phyloP scores from a whole-genome alignment of 1,284 basidiomycete species.

The Rugosomyces carneus region DNA sequence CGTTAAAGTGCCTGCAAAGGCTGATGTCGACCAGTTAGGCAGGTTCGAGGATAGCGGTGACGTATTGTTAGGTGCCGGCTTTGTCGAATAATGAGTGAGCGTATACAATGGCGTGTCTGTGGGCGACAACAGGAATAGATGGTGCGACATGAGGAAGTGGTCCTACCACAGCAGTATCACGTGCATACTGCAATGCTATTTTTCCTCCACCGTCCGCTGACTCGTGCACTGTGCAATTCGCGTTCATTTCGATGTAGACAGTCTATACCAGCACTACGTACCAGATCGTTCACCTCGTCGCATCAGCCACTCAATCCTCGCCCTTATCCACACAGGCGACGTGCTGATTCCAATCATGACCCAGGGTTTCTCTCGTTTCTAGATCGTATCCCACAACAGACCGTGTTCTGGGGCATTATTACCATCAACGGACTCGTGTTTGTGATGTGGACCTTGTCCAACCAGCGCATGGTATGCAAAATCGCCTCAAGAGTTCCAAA shows the following conservation, averaged over 20 bases:
- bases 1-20: conserved; percentile 81
- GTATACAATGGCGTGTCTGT: conserved; percentile 79
- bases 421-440: conserved; percentile 35
- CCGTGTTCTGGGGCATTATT: conserved; percentile 38
- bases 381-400: conserved; percentile 31
- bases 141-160: conserved; percentile 71
- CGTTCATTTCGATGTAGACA: conserved; percentile 1
- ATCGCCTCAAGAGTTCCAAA: background rate
- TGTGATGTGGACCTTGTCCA: conserved; percentile 34
- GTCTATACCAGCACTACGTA: conserved; percentile 2
- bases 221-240: conserved; percentile 2
- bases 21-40: conserved; percentile 81
- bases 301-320: conserved; percentile 10
- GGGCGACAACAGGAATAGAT: conserved; percentile 75
- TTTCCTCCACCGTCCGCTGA: conserved; percentile 10
- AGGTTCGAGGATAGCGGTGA: conserved; percentile 73
- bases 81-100: conserved; percentile 73
- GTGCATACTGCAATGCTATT: conserved; percentile 11
- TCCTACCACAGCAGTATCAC: conserved; percentile 8
- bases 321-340: conserved; percentile 12
- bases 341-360: conserved; percentile 1
- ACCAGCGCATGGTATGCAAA: conserved; percentile 27
- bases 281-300: conserved; percentile 14
- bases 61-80: conserved; percentile 49
- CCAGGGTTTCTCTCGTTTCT: conserved; percentile 25